Conservation (phyloP, 805 yeast species). For the Kazachstania africana region DNA sequence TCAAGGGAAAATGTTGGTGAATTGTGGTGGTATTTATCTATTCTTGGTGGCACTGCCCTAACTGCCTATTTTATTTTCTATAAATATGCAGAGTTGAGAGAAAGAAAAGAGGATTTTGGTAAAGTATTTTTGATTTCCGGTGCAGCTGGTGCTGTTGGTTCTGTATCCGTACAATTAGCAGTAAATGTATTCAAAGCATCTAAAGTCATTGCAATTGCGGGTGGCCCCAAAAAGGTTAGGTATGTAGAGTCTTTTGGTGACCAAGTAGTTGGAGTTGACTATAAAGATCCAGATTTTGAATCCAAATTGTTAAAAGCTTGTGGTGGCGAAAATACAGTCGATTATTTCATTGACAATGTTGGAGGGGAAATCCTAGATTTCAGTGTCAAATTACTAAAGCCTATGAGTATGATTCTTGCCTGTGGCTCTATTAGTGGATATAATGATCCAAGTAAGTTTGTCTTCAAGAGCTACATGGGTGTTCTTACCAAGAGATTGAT, state of each 20-base stretch:
- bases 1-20: constrained; percentile 21
- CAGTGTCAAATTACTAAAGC: constrained; percentile 28
- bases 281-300: constrained; percentile 32
- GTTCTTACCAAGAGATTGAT: constrained; percentile 41
- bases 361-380: constrained; percentile 48
- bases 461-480: constrained; percentile 30
- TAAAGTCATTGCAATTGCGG: constrained; percentile 51
- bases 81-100: constrained; percentile 36
- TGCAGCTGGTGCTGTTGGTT: constrained; percentile 70
- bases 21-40: constrained; percentile 34
- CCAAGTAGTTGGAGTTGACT: constrained; percentile 41
- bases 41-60: constrained; percentile 45
- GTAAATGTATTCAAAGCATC: constrained; percentile 39
- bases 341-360: constrained; percentile 49
- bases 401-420: constrained; percentile 37
- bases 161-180: constrained; percentile 45
- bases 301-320: constrained; percentile 28
- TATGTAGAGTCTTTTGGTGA: constrained; percentile 45
- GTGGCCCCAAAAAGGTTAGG: constrained; percentile 43
- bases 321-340: constrained; percentile 38
- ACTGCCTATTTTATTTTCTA: constrained; percentile 50
- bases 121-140: constrained; percentile 47
- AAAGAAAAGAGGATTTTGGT: constrained; percentile 27
- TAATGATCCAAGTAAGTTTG: constrained; percentile 30
- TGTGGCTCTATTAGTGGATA: constrained; percentile 56